phyloP scores from a whole-genome alignment of 768 basidiomycete genomes.

The Lyophyllum semitale region DNA sequence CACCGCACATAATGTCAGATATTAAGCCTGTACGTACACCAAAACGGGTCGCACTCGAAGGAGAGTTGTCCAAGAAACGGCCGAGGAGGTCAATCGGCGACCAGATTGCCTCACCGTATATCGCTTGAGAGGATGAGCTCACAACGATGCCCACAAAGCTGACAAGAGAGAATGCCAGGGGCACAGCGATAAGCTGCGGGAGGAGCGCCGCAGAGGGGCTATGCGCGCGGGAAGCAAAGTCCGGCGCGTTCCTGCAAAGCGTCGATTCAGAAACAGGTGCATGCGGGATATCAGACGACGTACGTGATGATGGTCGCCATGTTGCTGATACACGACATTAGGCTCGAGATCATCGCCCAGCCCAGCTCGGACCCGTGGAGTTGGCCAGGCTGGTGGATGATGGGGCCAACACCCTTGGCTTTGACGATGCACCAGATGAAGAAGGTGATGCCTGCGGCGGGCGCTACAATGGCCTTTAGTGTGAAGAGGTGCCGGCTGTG shows the following conservation, averaged over 20 bases:
- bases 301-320: slow-evolving; percentile 75
- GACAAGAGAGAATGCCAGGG: slow-evolving; percentile 71
- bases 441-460: slow-evolving; percentile 69
- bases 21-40: slow-evolving; percentile 42
- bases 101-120: slow-evolving; percentile 82
- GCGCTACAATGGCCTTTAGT: slow-evolving; percentile 72
- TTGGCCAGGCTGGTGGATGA: slow-evolving; percentile 63
- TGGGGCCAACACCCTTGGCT: slow-evolving; percentile 76
- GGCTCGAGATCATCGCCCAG: slow-evolving; percentile 73
- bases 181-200: slow-evolving; percentile 72
- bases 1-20: background rate
- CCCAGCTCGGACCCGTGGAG: slow-evolving; percentile 68
- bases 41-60: slow-evolving; percentile 66
- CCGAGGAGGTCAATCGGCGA: slow-evolving; percentile 72
- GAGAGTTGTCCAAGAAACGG: slow-evolving; percentile 65
- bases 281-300: too few species aligned
- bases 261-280: too few species aligned
- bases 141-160: slow-evolving; percentile 84
- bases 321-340: slow-evolving; percentile 82
- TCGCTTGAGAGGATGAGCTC: slow-evolving; percentile 71
- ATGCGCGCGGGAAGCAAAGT: slow-evolving; percentile 68
- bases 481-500: slow-evolving; percentile 76
- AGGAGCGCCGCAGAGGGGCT: slow-evolving; percentile 58
- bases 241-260: too few species aligned
- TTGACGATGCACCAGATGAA: slow-evolving; percentile 80